phyloP scores from a whole-genome alignment of 2,329 filamentous ascomycete genomes.

The Tolypocladium pustulatum region DNA sequence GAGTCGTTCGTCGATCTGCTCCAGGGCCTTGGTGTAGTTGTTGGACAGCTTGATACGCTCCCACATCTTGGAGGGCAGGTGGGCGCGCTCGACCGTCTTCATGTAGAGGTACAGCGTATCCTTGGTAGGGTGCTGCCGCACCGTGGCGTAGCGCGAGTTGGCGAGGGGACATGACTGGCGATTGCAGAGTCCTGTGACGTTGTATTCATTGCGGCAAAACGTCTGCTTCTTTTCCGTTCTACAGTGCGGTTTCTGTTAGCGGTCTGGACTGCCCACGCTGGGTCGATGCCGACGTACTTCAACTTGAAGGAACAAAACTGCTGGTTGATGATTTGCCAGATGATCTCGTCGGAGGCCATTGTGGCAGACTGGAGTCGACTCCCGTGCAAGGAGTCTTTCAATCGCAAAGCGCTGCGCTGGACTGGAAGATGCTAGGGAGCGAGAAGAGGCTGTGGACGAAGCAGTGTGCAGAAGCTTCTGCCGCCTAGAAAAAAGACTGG shows the following conservation, averaged over 20 bases:
- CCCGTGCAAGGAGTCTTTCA: constrained; percentile 5
- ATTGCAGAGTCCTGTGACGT: constrained; percentile 74
- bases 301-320: constrained; percentile 93
- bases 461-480: constrained; percentile 1
- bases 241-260: constrained; percentile 15
- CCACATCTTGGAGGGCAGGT: constrained; percentile 87
- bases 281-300: constrained; percentile 45
- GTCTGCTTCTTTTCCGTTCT: constrained; percentile 78
- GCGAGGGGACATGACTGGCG: constrained; percentile 83
- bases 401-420: neutral
- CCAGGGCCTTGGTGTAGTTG: constrained; percentile 84
- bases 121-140: constrained; percentile 72
- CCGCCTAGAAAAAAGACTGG: constrained; percentile 6
- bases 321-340: constrained; percentile 95
- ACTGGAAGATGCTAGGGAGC: neutral
- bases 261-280: neutral
- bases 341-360: constrained; percentile 91
- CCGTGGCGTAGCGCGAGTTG: constrained; percentile 86
- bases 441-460: neutral
- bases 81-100: constrained; percentile 84
- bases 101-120: constrained; percentile 90
- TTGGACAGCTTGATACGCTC: constrained; percentile 80
- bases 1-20: constrained; percentile 75
- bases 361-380: neutral
- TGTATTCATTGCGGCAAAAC: constrained; percentile 94